phyloP scores from a whole-genome alignment of 768 basidiomycete genomes.

The Myochromella boudieri region DNA sequence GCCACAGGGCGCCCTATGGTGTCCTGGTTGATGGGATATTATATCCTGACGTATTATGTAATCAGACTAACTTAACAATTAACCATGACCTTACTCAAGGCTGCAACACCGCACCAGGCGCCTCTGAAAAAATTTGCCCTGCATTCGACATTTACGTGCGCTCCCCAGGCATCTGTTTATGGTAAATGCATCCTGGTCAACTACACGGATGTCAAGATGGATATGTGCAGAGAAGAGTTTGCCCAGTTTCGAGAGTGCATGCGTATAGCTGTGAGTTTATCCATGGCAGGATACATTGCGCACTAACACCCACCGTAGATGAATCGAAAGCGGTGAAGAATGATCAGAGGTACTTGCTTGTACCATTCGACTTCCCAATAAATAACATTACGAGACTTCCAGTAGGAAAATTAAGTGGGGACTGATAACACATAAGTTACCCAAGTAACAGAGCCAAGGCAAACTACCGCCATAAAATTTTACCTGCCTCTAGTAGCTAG shows the following conservation, averaged over 20 bases:
- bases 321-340: conserved; percentile 33
- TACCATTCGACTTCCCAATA: not conserved
- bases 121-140: conserved; percentile 68
- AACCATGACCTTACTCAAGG: conserved; percentile 24
- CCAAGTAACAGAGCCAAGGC: not conserved
- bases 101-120: conserved; percentile 28
- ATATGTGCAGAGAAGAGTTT: conserved; percentile 85
- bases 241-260: conserved; percentile 81
- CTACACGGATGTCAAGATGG: conserved; percentile 83
- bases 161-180: conserved; percentile 72
- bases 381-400: conserved; percentile 4
- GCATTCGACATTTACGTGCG: conserved; percentile 71
- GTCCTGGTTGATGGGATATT: no score
- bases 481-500: conserved; percentile 27
- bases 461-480: conserved; percentile 5
- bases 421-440: no score
- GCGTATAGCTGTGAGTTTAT: conserved; percentile 61
- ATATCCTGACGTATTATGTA: conserved; percentile 10
- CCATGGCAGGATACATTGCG: not conserved
- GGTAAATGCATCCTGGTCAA: conserved; percentile 84
- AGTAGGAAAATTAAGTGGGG: no score
- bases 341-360: not conserved
- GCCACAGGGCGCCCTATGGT: no score
- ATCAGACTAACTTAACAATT: conserved; percentile 5
- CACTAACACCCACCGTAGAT: conserved; percentile 21